Conservation (phyloP, 2,329 filamentous ascomycete genomes). For the Aspergillus clavatus region DNA sequence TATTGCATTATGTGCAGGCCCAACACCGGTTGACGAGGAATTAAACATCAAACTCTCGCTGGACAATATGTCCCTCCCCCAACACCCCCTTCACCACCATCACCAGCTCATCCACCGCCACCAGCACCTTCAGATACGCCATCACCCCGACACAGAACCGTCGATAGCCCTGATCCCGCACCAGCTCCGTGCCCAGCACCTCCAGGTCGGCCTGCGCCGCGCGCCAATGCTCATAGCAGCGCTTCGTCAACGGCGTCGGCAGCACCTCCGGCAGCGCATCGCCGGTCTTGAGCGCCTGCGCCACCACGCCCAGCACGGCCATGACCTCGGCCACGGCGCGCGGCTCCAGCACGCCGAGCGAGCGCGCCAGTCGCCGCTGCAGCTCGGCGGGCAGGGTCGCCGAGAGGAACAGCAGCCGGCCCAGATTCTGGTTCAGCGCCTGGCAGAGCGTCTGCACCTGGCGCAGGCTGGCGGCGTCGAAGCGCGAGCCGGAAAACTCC, state of each 20-base stretch:
- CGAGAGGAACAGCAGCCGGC: conserved; percentile 34
- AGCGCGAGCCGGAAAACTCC: conserved; percentile 38
- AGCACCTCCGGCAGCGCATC: conserved; percentile 47
- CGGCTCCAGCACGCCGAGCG: conserved; percentile 42
- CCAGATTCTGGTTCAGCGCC: conserved; percentile 30
- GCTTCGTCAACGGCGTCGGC: conserved; percentile 44
- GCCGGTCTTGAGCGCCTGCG: conserved; percentile 46
- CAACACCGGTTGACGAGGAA: too few species aligned
- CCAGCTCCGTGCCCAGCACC: conserved; percentile 29
- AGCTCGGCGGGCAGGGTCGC: conserved; percentile 35
- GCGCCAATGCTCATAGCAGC: conserved; percentile 27
- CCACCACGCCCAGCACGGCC: conserved; percentile 46
- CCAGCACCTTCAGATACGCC: conserved; percentile 43
- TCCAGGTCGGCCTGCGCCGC: conserved; percentile 16
- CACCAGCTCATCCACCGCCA: conserved; percentile 44
- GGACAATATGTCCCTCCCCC: conserved; percentile 40
- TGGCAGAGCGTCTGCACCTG: conserved; percentile 32
- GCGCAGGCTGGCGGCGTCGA: conserved; percentile 30
- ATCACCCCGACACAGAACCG: conserved; percentile 46
- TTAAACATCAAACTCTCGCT: conserved; percentile 8
- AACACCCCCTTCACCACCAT: conserved; percentile 41
- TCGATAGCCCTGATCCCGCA: conserved; percentile 43
- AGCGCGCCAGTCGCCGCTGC: conserved; percentile 37
- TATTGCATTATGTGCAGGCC: too few species aligned
- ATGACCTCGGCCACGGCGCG: conserved; percentile 48